Base-by-base conservation (phyloP, 1,139 yeast species). In the Candida freyschussii region DNA sequence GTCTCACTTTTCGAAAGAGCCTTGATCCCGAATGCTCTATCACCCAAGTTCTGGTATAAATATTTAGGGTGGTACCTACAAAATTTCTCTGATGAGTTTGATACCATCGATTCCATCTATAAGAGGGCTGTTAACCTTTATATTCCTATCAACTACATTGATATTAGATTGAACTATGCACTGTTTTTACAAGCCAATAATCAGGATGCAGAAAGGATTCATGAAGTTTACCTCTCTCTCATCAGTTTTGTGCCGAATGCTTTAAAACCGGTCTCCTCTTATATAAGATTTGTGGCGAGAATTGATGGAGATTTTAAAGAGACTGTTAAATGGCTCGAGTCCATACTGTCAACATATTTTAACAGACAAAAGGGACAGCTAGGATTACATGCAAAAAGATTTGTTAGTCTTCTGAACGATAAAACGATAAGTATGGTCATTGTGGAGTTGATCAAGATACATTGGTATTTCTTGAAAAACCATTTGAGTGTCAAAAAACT, bases 1-100 rank as follows among this genome's bases (percentile, higher is more conserved):
- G 46, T 50, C 4, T 51, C 65, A n/a, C 45, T 76, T 2, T 80
- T 75, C 53, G 83, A 79, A 52, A 60, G 89, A 41, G 65, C 77
- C 11, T 55, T 81, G 13, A 57, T 79, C 1, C 83, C 87, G 0
- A 66, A 75, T 34, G 75, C 80, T 35, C 57, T 58, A 18, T 59
- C 63, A 26, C 65, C 67, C 23, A 55, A 55, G 7, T 45, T 78
- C n/a, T 82, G 91, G 91, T 47, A 68, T 10, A 68, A 63, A 43
- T 81, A 77, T 49, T 32, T 72, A n/a, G 53, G 60, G 2, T 80
- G 71, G 58, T 44, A 58, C 21, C 15, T 40, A 3, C 20, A 21
- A 5, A 17, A 32, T n/a, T 36, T 36, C 11, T 40, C 45, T 0
- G 47, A 45, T 7, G 52, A 48, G 11, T 52, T 56, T 26, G 53